Evolutionary conservation across 2,329 filamentous ascomycete genomes (phyloP).

Genomic region (Epichloe glyceriae): DNA sequence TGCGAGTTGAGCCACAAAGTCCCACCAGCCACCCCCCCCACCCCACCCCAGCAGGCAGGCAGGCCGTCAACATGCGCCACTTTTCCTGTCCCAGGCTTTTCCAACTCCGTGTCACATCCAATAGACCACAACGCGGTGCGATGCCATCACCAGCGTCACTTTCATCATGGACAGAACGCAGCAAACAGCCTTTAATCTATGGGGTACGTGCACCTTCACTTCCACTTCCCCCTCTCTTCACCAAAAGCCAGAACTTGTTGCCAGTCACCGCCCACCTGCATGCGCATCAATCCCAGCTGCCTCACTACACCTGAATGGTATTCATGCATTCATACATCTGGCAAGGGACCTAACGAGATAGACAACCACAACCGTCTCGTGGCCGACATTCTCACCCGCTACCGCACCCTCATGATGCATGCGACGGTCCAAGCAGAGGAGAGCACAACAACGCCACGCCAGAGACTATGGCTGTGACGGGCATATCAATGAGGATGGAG

Average conservation of each 20-base stretch:
- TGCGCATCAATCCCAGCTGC: no score
- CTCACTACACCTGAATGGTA: no score
- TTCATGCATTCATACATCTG: no score
- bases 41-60: no score
- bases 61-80: not conserved
- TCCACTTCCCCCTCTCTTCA: not conserved
- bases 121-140: no score
- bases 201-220: constrained; percentile 16
- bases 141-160: not conserved
- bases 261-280: no score
- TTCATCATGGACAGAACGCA: constrained; percentile 21
- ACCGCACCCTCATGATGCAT: constrained; percentile 30
- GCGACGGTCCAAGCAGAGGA: constrained; percentile 28
- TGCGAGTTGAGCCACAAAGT: no score
- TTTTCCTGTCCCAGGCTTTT: not conserved
- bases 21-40: not conserved
- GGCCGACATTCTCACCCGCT: constrained; percentile 30
- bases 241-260: not conserved
- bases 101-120: not conserved
- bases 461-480: constrained; percentile 28
- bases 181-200: constrained; percentile 20
- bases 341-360: no score
- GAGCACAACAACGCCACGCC: constrained; percentile 27
- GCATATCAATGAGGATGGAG: constrained; percentile 32
- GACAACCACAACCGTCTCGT: constrained; percentile 33